Evolutionary conservation across 2,329 filamentous ascomycete species (phyloP).

Genomic region (Talaromyces sp.): DNA sequence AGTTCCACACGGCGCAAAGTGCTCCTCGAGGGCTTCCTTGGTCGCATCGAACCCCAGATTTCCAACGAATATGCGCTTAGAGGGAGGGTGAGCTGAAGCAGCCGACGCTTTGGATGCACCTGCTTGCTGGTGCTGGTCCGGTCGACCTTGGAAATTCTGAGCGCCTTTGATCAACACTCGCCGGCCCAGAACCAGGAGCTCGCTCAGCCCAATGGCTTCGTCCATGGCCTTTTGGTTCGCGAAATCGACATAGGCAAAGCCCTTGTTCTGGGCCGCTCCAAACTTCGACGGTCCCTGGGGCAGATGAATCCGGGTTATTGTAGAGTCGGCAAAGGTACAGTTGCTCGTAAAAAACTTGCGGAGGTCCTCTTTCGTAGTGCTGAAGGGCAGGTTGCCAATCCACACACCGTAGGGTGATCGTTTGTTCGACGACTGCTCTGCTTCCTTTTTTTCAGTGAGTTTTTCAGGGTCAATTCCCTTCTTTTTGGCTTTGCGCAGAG

Average conservation of each 20-base stretch:
- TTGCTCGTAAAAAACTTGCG: slow-evolving; percentile 74
- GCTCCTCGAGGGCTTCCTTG: slow-evolving; percentile 71
- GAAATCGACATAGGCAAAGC: slow-evolving; percentile 96
- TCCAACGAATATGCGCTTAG: slow-evolving; percentile 80
- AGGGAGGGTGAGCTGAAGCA: slow-evolving; percentile 56
- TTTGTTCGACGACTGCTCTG: slow-evolving; percentile 15
- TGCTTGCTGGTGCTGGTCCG: slow-evolving; percentile 55
- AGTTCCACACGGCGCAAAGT: slow-evolving; percentile 80
- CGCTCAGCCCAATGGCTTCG: slow-evolving; percentile 78
- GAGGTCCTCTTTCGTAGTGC: slow-evolving; percentile 66
- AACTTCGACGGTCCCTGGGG: slow-evolving; percentile 55
- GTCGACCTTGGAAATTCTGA: slow-evolving; percentile 84
- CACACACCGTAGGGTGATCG: slow-evolving; percentile 83
- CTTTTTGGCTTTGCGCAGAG: slow-evolving; percentile 84
- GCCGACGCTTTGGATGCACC: slow-evolving; percentile 23
- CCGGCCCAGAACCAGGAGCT: slow-evolving; percentile 70
- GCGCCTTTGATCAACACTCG: slow-evolving; percentile 89
- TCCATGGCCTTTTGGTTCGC: slow-evolving; percentile 61
- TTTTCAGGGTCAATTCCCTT: slow-evolving; percentile 17
- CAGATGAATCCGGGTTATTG: slow-evolving; percentile 80
- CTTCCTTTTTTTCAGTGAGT: slow-evolving; percentile 27
- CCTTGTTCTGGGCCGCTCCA: slow-evolving; percentile 67
- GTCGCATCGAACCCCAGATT: slow-evolving; percentile 80
- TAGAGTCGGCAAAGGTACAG: slow-evolving; percentile 58
- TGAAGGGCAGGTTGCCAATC: slow-evolving; percentile 94